Percentiles rank a stretch among this genome's conserved stretches.
phyloP scores from a whole-genome alignment of 225 moss, liverwort and hornwort genomes.

The Ulota crispa region DNA sequence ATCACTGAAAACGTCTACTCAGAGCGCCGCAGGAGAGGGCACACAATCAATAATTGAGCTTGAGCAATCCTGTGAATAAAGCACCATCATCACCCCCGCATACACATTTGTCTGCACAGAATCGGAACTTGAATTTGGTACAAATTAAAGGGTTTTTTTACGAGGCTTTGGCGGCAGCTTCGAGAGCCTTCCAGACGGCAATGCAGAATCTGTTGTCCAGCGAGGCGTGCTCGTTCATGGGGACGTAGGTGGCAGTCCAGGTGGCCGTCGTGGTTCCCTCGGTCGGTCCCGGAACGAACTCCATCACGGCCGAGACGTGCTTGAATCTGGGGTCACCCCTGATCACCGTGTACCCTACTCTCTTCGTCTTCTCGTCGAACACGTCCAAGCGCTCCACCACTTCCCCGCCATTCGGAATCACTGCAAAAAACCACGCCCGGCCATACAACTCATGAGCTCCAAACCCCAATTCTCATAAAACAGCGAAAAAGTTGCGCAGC shows the following conservation, averaged over 20 bases:
- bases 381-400: conserved; percentile 38
- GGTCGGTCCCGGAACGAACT: conserved; percentile 29
- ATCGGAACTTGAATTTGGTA: not conserved
- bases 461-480: conserved; percentile 4
- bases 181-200: conserved; percentile 39
- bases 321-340: conserved; percentile 38
- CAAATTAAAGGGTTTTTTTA: not conserved
- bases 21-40: not conserved
- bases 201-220: conserved; percentile 31
- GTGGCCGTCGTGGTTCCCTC: conserved; percentile 34
- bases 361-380: conserved; percentile 24
- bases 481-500: not conserved
- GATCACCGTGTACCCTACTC: conserved; percentile 32
- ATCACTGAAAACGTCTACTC: not conserved
- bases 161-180: conserved; percentile 20
- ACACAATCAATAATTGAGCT: not conserved
- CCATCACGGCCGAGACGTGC: conserved; percentile 33
- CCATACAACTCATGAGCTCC: not conserved
- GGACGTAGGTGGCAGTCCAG: conserved; percentile 43
- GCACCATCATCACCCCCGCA: not conserved
- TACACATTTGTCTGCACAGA: not conserved
- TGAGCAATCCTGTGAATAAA: conserved; percentile 24
- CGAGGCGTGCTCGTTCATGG: conserved; percentile 15
- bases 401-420: conserved; percentile 33
- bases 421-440: conserved; percentile 5